Base-by-base conservation (phyloP, 805 yeast species). In the Candida alai region DNA sequence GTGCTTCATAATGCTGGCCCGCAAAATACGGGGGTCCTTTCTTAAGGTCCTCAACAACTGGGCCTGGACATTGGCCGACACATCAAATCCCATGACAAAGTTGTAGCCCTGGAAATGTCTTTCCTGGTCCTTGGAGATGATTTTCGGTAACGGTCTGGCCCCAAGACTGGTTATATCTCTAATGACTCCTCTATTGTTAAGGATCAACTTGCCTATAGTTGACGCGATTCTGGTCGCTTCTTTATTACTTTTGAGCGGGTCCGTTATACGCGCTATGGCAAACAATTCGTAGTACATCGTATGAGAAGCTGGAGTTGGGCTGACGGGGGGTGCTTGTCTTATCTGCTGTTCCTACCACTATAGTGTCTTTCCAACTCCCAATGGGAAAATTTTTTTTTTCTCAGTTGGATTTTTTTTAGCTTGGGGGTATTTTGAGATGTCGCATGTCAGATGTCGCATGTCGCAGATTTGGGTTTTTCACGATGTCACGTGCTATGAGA, bases 121-220 rank as follows among this genome's bases (percentile, higher is more conserved):
- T 54, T 89, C 95, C 52, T 88, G 94, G 52, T 87, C 87, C 53
- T 85, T 85, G 45, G 80, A 77, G 62, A 85, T 73, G 41, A 90
- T 74, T 44, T 78, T 82, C 13, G 97, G 96, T 36, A 93, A 70
- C 18, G 79, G 78, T 42, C 76, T 76, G 26, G 79, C 74, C 1
- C 96, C 97, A 56, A 89, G 62, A 42, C 88, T 83, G 33, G 82
- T 74, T 29, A 90, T 76, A 41, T 77, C 80, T 55, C 97, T 75
- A 24, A 90, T 79, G n/a, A 90, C 90, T 32, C 98, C 98, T 70
- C 96, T 86, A 60, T 90, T 89, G 41, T 78, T 76, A 39, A 93
- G 73, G 19, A 90, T 76, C 53, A 87, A 68, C 54, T 78, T 82
- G 7, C 97, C 97, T 19, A 89, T 70, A 1, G 94, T 86, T 11